Percentiles rank a stretch among this genome's conserved stretches.
These are phyloP conservation scores for Pichia rugopelliculosa DNA, from an alignment of 805 yeast species.

Conservation along the genomic window DNA sequence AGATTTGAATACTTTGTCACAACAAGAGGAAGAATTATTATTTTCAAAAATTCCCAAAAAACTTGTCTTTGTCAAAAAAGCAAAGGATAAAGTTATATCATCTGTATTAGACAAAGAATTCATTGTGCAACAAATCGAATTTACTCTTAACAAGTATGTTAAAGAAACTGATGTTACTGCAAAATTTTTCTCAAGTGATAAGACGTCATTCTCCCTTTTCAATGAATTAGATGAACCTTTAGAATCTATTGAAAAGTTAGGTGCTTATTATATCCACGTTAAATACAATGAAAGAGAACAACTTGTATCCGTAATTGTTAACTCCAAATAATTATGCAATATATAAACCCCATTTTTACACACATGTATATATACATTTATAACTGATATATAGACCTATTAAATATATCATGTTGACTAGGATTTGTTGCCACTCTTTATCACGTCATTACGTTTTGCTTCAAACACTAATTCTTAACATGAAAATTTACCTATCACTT, in stretches of 20 bases:
- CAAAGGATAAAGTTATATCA: constrained; percentile 14
- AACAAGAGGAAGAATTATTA: constrained; percentile 15
- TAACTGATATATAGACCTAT: neutral
- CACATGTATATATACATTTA: constrained; percentile 1
- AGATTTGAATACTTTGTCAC: constrained; percentile 18
- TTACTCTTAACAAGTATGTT: constrained; percentile 6
- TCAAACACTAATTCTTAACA: too few relatives aligned
- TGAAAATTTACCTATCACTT: too few relatives aligned
- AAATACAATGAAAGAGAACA: constrained; percentile 16
- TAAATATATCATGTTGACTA: too few relatives aligned
- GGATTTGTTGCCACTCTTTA: too few relatives aligned
- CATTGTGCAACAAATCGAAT: constrained; percentile 9
- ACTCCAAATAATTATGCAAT: constrained; percentile 1
- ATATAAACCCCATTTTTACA: neutral
- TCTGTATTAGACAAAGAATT: constrained; percentile 10
- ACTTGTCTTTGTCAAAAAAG: constrained; percentile 18
- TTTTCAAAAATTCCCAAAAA: neutral
- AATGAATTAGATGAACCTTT: constrained; percentile 12
- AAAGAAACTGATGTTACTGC: constrained; percentile 12
- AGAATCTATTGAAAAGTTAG: constrained; percentile 15
- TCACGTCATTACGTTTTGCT: too few relatives aligned
- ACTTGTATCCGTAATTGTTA: constrained; percentile 18
- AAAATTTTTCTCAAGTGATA: constrained; percentile 18
- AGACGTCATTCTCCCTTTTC: constrained; percentile 14
- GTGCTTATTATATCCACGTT: constrained; percentile 19